Evolutionary conservation across 345 rosid genomes (phyloP), one percentile per base, ranked within the genome.

Genomic region (Eucalyptus decipiens): DNA sequence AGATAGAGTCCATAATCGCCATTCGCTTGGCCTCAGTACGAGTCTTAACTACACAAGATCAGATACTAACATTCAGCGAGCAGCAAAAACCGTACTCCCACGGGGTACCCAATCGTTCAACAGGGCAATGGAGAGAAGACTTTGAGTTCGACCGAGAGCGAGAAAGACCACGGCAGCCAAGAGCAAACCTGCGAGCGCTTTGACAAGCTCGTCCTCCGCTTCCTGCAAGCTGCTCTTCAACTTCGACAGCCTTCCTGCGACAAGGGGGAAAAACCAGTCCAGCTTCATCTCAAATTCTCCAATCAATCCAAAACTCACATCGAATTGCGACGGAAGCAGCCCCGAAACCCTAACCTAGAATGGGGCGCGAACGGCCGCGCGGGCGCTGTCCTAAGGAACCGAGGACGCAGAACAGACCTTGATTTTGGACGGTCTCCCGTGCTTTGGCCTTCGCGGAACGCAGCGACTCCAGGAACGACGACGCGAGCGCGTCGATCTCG

Each of bases 171-270:
- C 65, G 45, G 51, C 48, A 34, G 88, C 23, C 28, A 51, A 19
- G 47, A 30, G 80, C 88, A 87, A 87, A 96, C 99, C 98, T 93
- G 96, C 93, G 86, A 98, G 90, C 49, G 94, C 95, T 92, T 93
- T 94, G 86, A 97, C 99, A 85, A 95, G 93, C 49, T 95, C 96
- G 89, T 92, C 95, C 89, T 98, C 99, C n/a, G 96, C 97, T 89
- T 95, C 97, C 93, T 95, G 93, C 91, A 96, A 92, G 52, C 92
- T 76, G 83, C 93, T 88, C 93, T 96, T 96, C 92, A 95, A 4
- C 90, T 93, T 94, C 83, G 88, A 91, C 37, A 95, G 76, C 89
- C 92, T 92, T 94, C 87, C 99, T 98, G 92, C 42, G 32, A 54
- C 50, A 21, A 8, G 51, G 89, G 32, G 4, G 1, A 62, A 85